A percentile compares a stretch with the other conserved stretches of the same genome.
Evolutionary conservation across 768 basidiomycete species (phyloP).

Genomic region (Kwoniella botswanensis): DNA sequence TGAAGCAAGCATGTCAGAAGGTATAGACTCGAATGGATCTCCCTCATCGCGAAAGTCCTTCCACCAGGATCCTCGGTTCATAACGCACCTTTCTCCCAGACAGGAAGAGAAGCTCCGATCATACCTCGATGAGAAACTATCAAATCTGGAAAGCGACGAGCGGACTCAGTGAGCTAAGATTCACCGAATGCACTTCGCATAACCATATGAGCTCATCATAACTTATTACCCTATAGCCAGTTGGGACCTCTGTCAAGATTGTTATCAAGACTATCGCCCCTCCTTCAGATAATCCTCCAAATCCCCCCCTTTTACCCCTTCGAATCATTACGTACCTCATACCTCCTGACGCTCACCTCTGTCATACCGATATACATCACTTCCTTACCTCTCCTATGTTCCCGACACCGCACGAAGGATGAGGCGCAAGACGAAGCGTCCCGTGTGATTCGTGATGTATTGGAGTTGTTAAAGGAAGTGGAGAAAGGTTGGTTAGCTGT

Average conservation of each 20-base stretch:
- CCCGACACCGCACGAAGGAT: background rate
- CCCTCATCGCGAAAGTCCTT: no score
- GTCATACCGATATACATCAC: slow-evolving; percentile 31
- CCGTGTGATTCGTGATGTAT: slow-evolving; percentile 12
- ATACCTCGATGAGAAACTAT: slow-evolving; percentile 35
- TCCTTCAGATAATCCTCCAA: slow-evolving; percentile 37
- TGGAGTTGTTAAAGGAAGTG: slow-evolving; percentile 28
- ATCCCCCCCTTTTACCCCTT: slow-evolving; percentile 35
- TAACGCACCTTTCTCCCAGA: slow-evolving; percentile 28
- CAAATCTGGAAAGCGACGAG: slow-evolving; percentile 34
- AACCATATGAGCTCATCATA: no score
- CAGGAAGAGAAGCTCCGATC: slow-evolving; percentile 30
- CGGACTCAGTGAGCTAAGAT: slow-evolving; percentile 29
- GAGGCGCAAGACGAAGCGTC: slow-evolving; percentile 17
- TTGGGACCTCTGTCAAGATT: slow-evolving; percentile 27
- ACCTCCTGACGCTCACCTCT: slow-evolving; percentile 35
- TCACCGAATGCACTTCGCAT: no score
- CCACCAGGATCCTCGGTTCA: background rate
- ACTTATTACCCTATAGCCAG: slow-evolving; percentile 16
- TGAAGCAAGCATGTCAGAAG: background rate
- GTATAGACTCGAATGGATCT: no score
- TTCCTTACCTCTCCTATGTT: slow-evolving; percentile 23
- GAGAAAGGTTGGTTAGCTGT: slow-evolving; percentile 41
- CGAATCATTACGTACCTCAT: slow-evolving; percentile 26
- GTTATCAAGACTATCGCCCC: slow-evolving; percentile 24